Conservation (phyloP, 2,329 filamentous ascomycete species). For the Fusarium kyushuense region DNA sequence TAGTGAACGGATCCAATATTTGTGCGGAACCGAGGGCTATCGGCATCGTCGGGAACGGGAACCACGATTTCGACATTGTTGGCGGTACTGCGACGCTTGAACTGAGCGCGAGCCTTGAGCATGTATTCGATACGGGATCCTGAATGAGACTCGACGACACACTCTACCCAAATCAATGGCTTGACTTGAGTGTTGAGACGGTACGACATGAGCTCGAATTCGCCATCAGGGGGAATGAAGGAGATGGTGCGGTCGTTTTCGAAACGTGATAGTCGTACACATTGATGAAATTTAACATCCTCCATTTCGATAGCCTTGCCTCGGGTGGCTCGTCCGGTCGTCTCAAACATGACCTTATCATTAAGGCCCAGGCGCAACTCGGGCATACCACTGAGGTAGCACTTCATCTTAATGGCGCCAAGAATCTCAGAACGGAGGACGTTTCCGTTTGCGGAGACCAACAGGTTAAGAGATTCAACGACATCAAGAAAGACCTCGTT, state of each 20-base stretch:
- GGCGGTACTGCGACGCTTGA: constrained; percentile 96
- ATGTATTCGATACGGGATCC: constrained; percentile 98
- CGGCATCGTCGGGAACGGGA: constrained; percentile 95
- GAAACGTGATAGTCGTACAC: constrained; percentile 93
- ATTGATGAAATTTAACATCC: constrained; percentile 99
- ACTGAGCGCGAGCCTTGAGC: constrained; percentile 97
- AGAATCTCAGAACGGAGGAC: constrained; percentile 96
- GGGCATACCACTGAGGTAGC: constrained; percentile 98
- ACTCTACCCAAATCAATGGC: constrained; percentile 98
- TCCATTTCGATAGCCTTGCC: constrained; percentile 99
- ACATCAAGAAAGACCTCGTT: constrained; percentile 99
- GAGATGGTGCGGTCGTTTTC: constrained; percentile 99
- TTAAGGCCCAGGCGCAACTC: constrained; percentile 94
- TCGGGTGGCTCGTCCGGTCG: constrained; percentile 90
- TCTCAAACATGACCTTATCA: constrained; percentile 99
- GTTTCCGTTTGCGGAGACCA: constrained; percentile 94
- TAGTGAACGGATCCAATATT: constrained; percentile 99
- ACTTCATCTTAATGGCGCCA: constrained; percentile 99
- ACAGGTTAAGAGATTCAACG: constrained; percentile 93
- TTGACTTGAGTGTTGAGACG: constrained; percentile 98
- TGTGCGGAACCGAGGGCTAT: constrained; percentile 94
- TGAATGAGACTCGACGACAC: constrained; percentile 94
- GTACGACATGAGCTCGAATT: constrained; percentile 99
- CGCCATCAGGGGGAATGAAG: constrained; percentile 97
- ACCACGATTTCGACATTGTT: constrained; percentile 99